A percentile compares a stretch with the other conserved stretches of the same genome.
Conservation (phyloP, 345 rosid species). For the Cochlearia excelsa region DNA sequence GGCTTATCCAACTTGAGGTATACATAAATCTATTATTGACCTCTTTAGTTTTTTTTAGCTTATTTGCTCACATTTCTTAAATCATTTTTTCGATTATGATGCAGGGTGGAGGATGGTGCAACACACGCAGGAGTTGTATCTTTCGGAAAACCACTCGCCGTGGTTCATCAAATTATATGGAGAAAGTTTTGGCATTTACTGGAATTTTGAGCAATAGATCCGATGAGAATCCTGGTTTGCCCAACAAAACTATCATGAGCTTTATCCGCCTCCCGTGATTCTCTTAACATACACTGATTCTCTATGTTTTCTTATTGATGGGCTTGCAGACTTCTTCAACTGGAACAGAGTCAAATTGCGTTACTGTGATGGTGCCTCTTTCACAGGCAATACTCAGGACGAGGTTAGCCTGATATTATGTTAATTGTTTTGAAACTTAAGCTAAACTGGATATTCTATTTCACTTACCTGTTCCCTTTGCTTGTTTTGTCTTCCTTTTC, state of each 20-base stretch:
- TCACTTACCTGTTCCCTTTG: not conserved
- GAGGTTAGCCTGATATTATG: slow-evolving; percentile 42
- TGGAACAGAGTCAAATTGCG: slow-evolving; percentile 92
- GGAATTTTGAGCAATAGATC: slow-evolving; percentile 75
- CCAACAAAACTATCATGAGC: not conserved
- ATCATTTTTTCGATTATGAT: not conserved
- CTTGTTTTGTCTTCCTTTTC: too few species aligned
- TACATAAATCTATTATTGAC: slow-evolving; percentile 14
- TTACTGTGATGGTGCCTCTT: slow-evolving; percentile 97
- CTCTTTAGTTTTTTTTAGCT: not conserved
- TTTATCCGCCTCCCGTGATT: not conserved
- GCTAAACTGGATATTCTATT: not conserved
- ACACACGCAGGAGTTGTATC: slow-evolving; percentile 53
- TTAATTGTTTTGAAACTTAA: not conserved
- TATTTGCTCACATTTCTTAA: not conserved
- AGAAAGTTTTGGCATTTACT: slow-evolving; percentile 58
- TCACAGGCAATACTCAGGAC: slow-evolving; percentile 64
- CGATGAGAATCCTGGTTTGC: slow-evolving; percentile 75
- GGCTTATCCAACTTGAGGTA: slow-evolving; percentile 94
- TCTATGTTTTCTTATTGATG: not conserved
- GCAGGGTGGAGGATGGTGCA: slow-evolving; percentile 97
- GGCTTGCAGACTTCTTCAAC: slow-evolving; percentile 73
- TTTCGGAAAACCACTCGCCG: slow-evolving; percentile 73
- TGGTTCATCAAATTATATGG: slow-evolving; percentile 79
- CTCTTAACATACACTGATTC: not conserved